phyloP scores from a whole-genome alignment of 805 yeast species.

The Sugiyamaella marilandica region DNA sequence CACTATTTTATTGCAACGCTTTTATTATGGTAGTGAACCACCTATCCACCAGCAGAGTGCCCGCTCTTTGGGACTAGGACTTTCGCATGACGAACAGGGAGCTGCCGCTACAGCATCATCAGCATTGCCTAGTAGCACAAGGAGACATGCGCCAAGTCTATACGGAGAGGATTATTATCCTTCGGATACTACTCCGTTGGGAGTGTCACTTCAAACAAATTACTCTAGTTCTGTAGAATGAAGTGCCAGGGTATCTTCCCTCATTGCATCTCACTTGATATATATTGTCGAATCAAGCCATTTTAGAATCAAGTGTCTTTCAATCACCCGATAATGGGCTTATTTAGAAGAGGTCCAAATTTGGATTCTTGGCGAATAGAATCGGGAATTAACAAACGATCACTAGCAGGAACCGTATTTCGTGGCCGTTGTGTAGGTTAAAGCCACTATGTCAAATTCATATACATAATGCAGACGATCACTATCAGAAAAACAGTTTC shows the following conservation, averaged over 20 bases:
- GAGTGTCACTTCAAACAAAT: constrained; percentile 9
- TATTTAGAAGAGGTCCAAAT: too few relatives aligned
- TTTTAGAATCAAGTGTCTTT: too few relatives aligned
- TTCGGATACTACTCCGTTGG: constrained; percentile 9
- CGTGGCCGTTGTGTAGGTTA: too few relatives aligned
- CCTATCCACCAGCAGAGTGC: constrained; percentile 6
- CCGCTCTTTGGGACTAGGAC: background rate
- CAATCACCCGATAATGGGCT: too few relatives aligned
- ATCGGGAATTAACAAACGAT: too few relatives aligned
- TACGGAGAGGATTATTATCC: background rate
- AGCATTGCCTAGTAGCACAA: background rate
- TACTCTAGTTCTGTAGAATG: constrained; percentile 3
- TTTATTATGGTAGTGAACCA: constrained; percentile 17
- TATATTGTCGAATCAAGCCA: too few relatives aligned
- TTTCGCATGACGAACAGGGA: background rate
- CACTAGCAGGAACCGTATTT: too few relatives aligned
- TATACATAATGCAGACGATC: too few relatives aligned
- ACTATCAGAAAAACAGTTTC: too few relatives aligned
- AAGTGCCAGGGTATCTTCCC: background rate
- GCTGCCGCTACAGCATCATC: background rate
- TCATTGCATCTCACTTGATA: background rate
- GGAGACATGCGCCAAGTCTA: background rate
- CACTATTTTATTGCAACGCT: constrained; percentile 36
- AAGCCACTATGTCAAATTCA: too few relatives aligned
- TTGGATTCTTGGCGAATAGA: too few relatives aligned